Percentiles rank a stretch among this genome's conserved stretches.
phyloP scores from a whole-genome alignment of 768 basidiomycete species.

The Asterophora parasitica region DNA sequence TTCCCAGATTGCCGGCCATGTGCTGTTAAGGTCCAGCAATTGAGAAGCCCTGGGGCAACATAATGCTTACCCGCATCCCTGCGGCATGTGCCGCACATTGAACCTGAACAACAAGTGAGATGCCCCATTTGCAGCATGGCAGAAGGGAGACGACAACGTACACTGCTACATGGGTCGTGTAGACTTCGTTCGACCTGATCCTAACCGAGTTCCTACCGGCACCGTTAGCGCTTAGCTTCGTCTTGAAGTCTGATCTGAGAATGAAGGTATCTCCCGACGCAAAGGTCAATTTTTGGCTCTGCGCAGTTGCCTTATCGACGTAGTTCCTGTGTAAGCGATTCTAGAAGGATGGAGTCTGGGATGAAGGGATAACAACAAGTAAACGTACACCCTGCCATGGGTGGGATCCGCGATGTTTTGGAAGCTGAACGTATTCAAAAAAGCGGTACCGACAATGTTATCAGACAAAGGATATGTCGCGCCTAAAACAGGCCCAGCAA shows the following conservation, averaged over 20 bases:
- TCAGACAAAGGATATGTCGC: slow-evolving; percentile 37
- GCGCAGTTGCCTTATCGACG: slow-evolving; percentile 34
- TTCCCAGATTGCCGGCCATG: slow-evolving; percentile 52
- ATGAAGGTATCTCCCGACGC: slow-evolving; percentile 45
- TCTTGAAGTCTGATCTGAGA: slow-evolving; percentile 46
- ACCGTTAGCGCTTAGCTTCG: slow-evolving; percentile 37
- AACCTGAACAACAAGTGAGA: slow-evolving; percentile 21
- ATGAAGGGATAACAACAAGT: neutral
- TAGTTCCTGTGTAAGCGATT: slow-evolving; percentile 30
- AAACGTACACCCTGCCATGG: slow-evolving; percentile 54
- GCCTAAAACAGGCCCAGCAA: slow-evolving; percentile 14
- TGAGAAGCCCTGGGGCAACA: slow-evolving; percentile 2
- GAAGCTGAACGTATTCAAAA: slow-evolving; percentile 46
- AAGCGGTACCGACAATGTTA: slow-evolving; percentile 38
- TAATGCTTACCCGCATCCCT: slow-evolving; percentile 43
- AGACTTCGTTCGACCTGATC: slow-evolving; percentile 45
- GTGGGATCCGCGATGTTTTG: slow-evolving; percentile 53
- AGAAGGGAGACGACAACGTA: slow-evolving; percentile 22
- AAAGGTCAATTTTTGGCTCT: slow-evolving; percentile 47
- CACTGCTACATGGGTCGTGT: slow-evolving; percentile 50
- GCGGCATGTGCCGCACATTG: slow-evolving; percentile 47
- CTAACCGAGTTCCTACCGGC: slow-evolving; percentile 54
- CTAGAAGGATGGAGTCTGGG: neutral
- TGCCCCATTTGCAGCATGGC: neutral
- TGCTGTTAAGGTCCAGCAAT: slow-evolving; percentile 12